Base-by-base conservation (phyloP, 2,329 filamentous ascomycete genomes). In the Diatrype stigma region DNA sequence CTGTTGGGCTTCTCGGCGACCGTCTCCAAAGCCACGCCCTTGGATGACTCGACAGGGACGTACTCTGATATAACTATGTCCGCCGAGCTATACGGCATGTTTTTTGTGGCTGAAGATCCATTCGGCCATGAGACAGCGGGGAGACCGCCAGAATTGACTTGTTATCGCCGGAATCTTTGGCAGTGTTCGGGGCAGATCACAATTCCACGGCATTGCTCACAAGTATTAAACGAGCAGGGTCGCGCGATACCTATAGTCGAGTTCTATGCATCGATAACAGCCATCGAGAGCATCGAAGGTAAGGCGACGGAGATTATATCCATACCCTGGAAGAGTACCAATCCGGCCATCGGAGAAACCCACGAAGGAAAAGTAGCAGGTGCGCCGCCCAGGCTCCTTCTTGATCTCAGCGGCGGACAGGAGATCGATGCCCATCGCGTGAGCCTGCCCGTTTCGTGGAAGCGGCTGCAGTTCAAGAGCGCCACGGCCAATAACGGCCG, bases 401-500 rank as follows among this genome's bases (percentile, higher is more conserved):
- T 86, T 23, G 82, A 86, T 59, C 65, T 84, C 4, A 67, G 70
- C 47, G 72, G 74, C 26, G 82, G 80, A 19, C 81, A 84, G 74
- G 90, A 74, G 77, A 80, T 95, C 34, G 91, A 96, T 63, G 86
- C 86, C 1, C 85, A 89, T 50, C 87, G 85, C 51, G 85, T 93
- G 8, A 89, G 84, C 37, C 83, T 96, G 51, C 89, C 91, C 1
- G 86, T 96, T 48, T 86, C 90, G 32, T 97, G 93, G 93, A 96
- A 96, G 70, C 79, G 93, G 49, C 73, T 97, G 51, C 93, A 97
- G 68, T 97, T 97, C 70, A 89, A 96, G 63, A 94, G 96, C 60
- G 93, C 93, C 2, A 97, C 93, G 1, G 93, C 93, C 47, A 97
- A 97, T 68, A 97, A 97, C 65, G 93, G 93, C 12, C 83, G 93